Conservation (phyloP, 1,139 yeast species). For the Lodderomyces orthopsilosis region DNA sequence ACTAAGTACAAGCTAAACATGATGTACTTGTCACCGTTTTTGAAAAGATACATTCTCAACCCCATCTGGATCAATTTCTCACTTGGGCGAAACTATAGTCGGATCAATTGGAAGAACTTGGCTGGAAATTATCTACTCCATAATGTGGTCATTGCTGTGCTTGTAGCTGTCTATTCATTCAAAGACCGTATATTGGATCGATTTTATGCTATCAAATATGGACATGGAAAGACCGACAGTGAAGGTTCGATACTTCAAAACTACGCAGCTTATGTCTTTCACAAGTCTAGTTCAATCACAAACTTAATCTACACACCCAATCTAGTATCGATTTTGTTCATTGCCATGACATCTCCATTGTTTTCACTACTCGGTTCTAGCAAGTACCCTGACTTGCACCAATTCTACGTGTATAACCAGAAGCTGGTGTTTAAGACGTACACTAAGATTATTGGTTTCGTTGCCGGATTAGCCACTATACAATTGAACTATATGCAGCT, state of each 20-base stretch:
- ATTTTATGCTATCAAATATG: slow-evolving; percentile 27
- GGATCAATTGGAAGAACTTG: slow-evolving; percentile 32
- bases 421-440: slow-evolving; percentile 34
- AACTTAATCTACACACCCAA: slow-evolving; percentile 41
- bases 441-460: slow-evolving; percentile 35
- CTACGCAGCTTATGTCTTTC: slow-evolving; percentile 22
- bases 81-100: slow-evolving; percentile 25
- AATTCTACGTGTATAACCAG: slow-evolving; percentile 17
- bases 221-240: slow-evolving; percentile 14
- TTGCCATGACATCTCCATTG: slow-evolving; percentile 35
- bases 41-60: slow-evolving; percentile 33
- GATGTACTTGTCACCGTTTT: slow-evolving; percentile 32
- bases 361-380: slow-evolving; percentile 19
- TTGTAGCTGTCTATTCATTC: slow-evolving; percentile 22
- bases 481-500: slow-evolving; percentile 24
- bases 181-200: slow-evolving; percentile 26
- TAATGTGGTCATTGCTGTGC: slow-evolving; percentile 22
- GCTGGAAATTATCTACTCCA: slow-evolving; percentile 27
- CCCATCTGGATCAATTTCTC: slow-evolving; percentile 46
- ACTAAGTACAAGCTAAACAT: slow-evolving; percentile 37
- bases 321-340: slow-evolving; percentile 33
- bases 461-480: slow-evolving; percentile 32
- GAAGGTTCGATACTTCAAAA: slow-evolving; percentile 16
- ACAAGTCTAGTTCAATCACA: slow-evolving; percentile 30
- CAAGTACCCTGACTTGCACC: slow-evolving; percentile 7